phyloP scores from a whole-genome alignment of 2,329 filamentous ascomycete species.

The Alternaria triticimaculans region DNA sequence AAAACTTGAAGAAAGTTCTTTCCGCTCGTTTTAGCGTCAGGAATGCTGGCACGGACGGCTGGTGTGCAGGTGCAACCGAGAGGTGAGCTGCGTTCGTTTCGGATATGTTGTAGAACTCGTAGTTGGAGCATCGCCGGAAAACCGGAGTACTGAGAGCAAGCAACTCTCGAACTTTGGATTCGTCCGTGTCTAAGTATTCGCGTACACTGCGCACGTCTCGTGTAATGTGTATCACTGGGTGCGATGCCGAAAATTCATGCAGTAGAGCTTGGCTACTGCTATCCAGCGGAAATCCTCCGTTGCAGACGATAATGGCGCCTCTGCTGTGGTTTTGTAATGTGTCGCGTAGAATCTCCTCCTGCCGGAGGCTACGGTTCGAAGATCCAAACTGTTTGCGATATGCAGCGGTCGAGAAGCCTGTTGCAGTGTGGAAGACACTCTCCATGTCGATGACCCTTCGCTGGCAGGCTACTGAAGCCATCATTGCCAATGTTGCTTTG shows the following conservation, averaged over 20 bases:
- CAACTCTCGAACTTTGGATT: conserved; percentile 63
- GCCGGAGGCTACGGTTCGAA: conserved; percentile 67
- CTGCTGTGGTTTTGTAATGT: conserved; percentile 65
- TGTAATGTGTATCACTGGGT: conserved; percentile 75
- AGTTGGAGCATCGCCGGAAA: conserved; percentile 71
- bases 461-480: conserved; percentile 73
- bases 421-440: conserved; percentile 68
- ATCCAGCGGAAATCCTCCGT: conserved; percentile 68
- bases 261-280: conserved; percentile 66
- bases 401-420: conserved; percentile 64
- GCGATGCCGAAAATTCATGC: conserved; percentile 66
- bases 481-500: conserved; percentile 77
- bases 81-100: conserved; percentile 52
- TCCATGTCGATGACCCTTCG: conserved; percentile 73
- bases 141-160: conserved; percentile 64
- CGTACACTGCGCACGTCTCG: conserved; percentile 70
- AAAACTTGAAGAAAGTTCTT: conserved; percentile 71
- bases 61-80: conserved; percentile 33
- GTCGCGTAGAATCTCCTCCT: conserved; percentile 67
- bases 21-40: conserved; percentile 72
- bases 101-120: conserved; percentile 78
- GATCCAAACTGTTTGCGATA: conserved; percentile 70
- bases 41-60: conserved; percentile 61
- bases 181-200: conserved; percentile 62
- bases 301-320: conserved; percentile 73